These are phyloP conservation scores for Boletus vinaceobasis DNA, from an alignment of 768 basidiomycete species.

Conservation along the genomic window DNA sequence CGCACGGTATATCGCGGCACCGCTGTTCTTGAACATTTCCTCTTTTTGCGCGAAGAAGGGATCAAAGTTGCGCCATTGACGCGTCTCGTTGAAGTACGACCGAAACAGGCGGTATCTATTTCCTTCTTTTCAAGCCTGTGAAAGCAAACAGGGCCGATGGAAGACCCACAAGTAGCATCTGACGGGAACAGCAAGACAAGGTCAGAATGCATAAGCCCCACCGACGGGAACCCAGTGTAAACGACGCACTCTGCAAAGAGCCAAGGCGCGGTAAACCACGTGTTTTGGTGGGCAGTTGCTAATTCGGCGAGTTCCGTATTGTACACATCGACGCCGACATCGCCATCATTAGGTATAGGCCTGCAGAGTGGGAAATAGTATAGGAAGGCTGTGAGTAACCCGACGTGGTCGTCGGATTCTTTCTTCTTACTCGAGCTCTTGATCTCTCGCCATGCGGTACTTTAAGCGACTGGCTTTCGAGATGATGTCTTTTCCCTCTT, in stretches of 20 bases:
- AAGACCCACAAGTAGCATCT: conserved; percentile 71
- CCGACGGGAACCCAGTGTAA: not conserved
- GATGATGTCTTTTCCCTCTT: conserved; percentile 80
- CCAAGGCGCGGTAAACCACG: conserved; percentile 95
- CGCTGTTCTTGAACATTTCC: conserved; percentile 77
- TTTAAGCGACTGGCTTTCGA: conserved; percentile 72
- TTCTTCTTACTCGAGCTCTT: conserved; percentile 54
- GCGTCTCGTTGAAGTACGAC: conserved; percentile 63
- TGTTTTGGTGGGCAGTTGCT: conserved; percentile 45
- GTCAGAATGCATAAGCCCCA: not conserved
- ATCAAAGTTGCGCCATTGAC: conserved; percentile 73
- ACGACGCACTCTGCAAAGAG: conserved; percentile 84
- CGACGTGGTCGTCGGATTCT: not conserved
- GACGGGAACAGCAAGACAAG: not conserved
- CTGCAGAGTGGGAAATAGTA: conserved; percentile 35
- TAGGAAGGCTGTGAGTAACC: not conserved
- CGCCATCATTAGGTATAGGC: conserved; percentile 71
- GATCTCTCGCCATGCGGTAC: conserved; percentile 84
- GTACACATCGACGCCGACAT: conserved; percentile 65
- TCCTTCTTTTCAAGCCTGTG: not conserved
- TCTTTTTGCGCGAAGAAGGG: conserved; percentile 81
- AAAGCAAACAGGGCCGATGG: not conserved
- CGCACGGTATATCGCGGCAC: conserved; percentile 74
- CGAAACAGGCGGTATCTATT: conserved; percentile 80
- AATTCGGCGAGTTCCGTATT: conserved; percentile 66